Evolutionary conservation across 2,329 filamentous ascomycete genomes (phyloP).

Genomic region (Bipolaris sorokiniana): DNA sequence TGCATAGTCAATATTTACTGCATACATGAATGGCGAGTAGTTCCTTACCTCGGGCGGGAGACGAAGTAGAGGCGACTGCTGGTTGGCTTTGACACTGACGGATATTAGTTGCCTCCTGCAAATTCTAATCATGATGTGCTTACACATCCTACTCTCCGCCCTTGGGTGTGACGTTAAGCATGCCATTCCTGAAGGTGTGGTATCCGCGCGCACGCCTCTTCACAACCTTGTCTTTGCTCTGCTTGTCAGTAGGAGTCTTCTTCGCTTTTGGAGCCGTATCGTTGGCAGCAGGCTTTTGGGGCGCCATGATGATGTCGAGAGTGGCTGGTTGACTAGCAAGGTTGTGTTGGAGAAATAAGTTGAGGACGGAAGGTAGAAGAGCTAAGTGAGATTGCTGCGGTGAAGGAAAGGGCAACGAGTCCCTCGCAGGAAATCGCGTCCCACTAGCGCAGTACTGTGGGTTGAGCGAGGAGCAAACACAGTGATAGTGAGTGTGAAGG

Average conservation of each 20-base stretch:
- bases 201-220: constrained; percentile 24
- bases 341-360: not conserved
- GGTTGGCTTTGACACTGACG: constrained; percentile 16
- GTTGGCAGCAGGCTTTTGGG: not conserved
- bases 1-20: not conserved
- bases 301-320: constrained; percentile 4
- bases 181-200: constrained; percentile 22
- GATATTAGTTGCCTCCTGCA: not conserved
- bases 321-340: not conserved
- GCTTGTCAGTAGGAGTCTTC: not conserved
- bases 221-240: constrained; percentile 2
- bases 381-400: not conserved
- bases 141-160: constrained; percentile 19
- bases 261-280: constrained; percentile 1
- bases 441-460: not conserved
- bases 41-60: constrained; percentile 17
- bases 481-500: not conserved
- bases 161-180: constrained; percentile 23
- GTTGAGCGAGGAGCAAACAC: not conserved
- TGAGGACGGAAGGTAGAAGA: not conserved
- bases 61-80: constrained; percentile 17
- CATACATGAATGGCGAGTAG: no score
- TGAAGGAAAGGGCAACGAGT: not conserved
- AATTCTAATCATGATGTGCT: not conserved
- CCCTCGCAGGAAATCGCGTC: not conserved